Conservation (phyloP, 2,329 filamentous ascomycete genomes). For the Paracamarosporium sp. region DNA sequence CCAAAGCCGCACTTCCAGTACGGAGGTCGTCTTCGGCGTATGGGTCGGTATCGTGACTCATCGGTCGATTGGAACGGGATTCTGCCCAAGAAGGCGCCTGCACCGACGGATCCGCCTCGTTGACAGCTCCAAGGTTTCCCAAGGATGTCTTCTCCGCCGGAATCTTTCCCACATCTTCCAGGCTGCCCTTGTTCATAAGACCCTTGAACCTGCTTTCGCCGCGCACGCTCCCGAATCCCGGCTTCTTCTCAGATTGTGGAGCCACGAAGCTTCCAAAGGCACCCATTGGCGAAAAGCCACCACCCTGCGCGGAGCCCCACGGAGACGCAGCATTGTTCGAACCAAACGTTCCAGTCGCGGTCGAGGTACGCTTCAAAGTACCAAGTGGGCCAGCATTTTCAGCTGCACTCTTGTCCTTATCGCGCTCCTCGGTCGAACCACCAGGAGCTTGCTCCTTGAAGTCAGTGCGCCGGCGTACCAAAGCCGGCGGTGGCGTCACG, state of each 20-base stretch:
- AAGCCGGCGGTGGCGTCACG: conserved; percentile 65
- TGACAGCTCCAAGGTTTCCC: conserved; percentile 60
- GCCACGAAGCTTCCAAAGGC: conserved; percentile 89
- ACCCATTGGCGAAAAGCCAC: conserved; percentile 76
- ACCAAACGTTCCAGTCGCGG: conserved; percentile 61
- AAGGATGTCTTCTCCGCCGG: conserved; percentile 64
- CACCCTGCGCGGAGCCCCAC: conserved; percentile 66
- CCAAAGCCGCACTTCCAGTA: conserved; percentile 74
- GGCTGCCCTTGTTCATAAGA: conserved; percentile 78
- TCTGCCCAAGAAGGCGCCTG: conserved; percentile 60
- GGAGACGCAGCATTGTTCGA: conserved; percentile 60
- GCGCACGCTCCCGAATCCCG: conserved; percentile 68
- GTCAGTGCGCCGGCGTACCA: conserved; percentile 68
- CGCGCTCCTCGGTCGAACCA: conserved; percentile 56
- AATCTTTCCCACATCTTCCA: conserved; percentile 65
- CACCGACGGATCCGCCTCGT: conserved; percentile 57
- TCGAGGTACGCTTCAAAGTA: conserved; percentile 63
- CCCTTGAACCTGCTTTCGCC: conserved; percentile 87
- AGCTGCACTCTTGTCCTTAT: conserved; percentile 53
- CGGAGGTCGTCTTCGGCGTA: conserved; percentile 71
- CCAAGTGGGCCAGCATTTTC: conserved; percentile 58
- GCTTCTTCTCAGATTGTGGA: conserved; percentile 69
- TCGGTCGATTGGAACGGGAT: conserved; percentile 55
- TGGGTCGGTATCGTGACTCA: conserved; percentile 73
- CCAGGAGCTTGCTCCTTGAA: conserved; percentile 58